phyloP scores from a whole-genome alignment of 176 grass and related monocot species.

The Carex cristatella region DNA sequence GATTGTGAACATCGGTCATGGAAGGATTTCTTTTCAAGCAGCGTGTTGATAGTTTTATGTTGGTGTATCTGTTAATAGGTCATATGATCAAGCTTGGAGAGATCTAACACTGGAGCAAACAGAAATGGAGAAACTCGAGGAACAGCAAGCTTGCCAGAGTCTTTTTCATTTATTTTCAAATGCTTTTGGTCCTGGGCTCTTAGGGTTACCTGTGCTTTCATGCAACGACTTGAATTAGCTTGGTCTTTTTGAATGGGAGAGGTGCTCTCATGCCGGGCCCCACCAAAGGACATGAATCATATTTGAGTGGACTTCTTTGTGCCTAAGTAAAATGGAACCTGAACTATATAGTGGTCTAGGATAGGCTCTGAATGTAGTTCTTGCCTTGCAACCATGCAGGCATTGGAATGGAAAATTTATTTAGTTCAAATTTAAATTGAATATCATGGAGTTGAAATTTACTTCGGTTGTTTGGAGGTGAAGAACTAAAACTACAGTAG shows the following conservation, averaged over 20 bases:
- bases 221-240: slow-evolving; percentile 39
- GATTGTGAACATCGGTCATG: background rate
- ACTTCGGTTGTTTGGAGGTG: too few species aligned
- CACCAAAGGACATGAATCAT: background rate
- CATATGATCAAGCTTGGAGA: slow-evolving; percentile 72
- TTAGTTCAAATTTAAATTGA: background rate
- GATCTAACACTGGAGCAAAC: slow-evolving; percentile 32
- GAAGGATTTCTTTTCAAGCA: background rate
- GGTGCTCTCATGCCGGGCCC: background rate
- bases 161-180: slow-evolving; percentile 60
- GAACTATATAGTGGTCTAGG: background rate
- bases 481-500: too few species aligned
- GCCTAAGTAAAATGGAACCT: background rate
- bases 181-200: slow-evolving; percentile 25
- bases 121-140: slow-evolving; percentile 45
- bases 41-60: background rate
- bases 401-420: background rate
- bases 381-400: background rate
- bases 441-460: background rate
- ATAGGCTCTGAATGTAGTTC: background rate
- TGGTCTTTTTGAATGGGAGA: slow-evolving; percentile 55
- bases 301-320: background rate
- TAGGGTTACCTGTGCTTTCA: slow-evolving; percentile 34
- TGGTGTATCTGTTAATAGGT: slow-evolving; percentile 38
- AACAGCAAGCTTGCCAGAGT: slow-evolving; percentile 67